These are phyloP conservation scores for Hordeum marinum DNA, from an alignment of 176 grass and related monocot genomes.

Conservation along the genomic window DNA sequence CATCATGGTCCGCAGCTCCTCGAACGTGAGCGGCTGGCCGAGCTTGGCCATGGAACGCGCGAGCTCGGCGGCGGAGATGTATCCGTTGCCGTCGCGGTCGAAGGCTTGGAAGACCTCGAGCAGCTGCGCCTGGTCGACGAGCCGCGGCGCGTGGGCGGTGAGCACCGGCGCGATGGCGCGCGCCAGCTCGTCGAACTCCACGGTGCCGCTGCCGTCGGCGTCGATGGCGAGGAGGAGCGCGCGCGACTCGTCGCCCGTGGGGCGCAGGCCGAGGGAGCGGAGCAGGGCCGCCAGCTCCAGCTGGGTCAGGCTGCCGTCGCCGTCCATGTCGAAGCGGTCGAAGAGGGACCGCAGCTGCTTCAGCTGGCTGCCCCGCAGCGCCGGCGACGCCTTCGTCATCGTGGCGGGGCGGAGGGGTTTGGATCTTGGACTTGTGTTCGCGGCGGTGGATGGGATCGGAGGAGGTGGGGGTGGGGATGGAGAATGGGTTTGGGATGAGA, in stretches of 20 bases:
- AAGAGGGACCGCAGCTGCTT: constrained; percentile 80
- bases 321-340: constrained; percentile 70
- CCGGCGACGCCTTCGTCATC: constrained; percentile 11
- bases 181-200: constrained; percentile 76
- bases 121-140: constrained; percentile 63
- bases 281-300: constrained; percentile 74
- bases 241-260: constrained; percentile 55
- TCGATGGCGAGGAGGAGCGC: constrained; percentile 66
- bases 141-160: constrained; percentile 49
- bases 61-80: constrained; percentile 67
- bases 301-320: constrained; percentile 69
- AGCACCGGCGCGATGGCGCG: constrained; percentile 64
- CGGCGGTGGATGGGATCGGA: not conserved
- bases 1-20: constrained; percentile 70
- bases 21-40: constrained; percentile 69
- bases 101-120: constrained; percentile 72
- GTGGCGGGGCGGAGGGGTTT: not conserved
- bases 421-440: not conserved
- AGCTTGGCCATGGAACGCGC: constrained; percentile 64
- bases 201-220: constrained; percentile 56
- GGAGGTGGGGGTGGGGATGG: not conserved
- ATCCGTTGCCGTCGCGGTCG: constrained; percentile 69
- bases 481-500: not conserved
- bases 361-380: constrained; percentile 55
- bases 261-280: constrained; percentile 56